A percentile compares a stretch with the other conserved stretches of the same genome.
These are phyloP conservation scores for Buddleja alternifolia DNA, from an alignment of 257 asterid species.

Conservation along the genomic window DNA sequence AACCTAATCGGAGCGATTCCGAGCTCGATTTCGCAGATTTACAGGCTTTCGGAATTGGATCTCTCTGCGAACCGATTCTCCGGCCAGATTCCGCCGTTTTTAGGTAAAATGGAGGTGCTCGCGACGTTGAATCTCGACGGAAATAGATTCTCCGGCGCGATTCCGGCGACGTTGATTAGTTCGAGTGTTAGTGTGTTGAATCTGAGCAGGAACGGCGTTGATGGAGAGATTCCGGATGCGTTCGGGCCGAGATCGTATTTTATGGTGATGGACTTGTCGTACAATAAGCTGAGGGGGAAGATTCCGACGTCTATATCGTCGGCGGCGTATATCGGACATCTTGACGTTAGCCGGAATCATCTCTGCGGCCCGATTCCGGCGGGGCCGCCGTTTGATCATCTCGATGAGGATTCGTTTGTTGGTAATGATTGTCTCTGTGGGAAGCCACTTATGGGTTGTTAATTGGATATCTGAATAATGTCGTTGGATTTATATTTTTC, in stretches of 20 bases:
- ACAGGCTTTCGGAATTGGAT: conserved; percentile 79
- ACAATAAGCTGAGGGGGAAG: conserved; percentile 56
- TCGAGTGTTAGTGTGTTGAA: conserved; percentile 60
- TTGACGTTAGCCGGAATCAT: conserved; percentile 90
- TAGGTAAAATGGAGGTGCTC: conserved; percentile 82
- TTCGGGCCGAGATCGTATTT: conserved; percentile 75
- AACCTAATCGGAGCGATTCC: conserved; percentile 64
- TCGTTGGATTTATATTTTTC: too few relatives aligned
- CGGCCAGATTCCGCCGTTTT: conserved; percentile 69
- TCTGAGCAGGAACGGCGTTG: conserved; percentile 63
- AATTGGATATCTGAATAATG: not conserved
- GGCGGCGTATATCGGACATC: conserved; percentile 72
- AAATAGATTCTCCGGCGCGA: conserved; percentile 60
- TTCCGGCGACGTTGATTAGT: conserved; percentile 56
- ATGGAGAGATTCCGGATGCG: conserved; percentile 67
- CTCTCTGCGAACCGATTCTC: conserved; percentile 68
- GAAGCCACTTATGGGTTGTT: conserved; percentile 77
- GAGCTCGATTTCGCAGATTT: conserved; percentile 56
- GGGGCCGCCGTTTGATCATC: conserved; percentile 90
- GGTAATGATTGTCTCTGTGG: conserved; percentile 91
- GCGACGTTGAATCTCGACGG: conserved; percentile 87
- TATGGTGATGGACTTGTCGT: conserved; percentile 67
- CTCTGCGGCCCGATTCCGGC: conserved; percentile 86
- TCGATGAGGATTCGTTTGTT: conserved; percentile 76
- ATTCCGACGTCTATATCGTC: conserved; percentile 63